Base-by-base conservation (phyloP, 495 filamentous ascomycete species). In the Neurospora tetraspora region DNA sequence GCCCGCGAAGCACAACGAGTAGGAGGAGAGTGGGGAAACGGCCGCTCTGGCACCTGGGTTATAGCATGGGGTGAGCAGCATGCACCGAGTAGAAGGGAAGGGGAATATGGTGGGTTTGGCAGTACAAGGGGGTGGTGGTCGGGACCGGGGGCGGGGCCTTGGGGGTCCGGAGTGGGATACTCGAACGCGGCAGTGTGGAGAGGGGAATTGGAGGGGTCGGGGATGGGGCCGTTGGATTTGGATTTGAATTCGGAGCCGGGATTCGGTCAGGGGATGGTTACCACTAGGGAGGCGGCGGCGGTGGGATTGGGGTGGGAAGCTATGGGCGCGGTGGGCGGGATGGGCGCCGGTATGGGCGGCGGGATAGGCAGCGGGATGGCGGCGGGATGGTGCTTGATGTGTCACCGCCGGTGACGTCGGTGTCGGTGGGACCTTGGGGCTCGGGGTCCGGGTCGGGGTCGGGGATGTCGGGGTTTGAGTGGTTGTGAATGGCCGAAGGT, bases 261-360 rank as follows among this genome's bases (percentile, higher is more conserved):
- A n/a, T 0, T 1, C 7, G 18, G 42, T 3, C 0, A 10, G 18
- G 0, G 18, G 8, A n/a, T 0, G 3, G n/a, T n/a, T n/a, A n/a
- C n/a, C n/a, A 4, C n/a, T 1, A n/a, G 42, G 1, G 43, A 53
- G 45, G 45, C 9, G 1, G 18, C 18, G 42, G 18, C 18, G 3
- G 18, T 3, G 42, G 42, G 42, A 10, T 0, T 45, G 18, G 42
- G 42, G 18, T 45, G 42, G 42, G 42, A 45, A 5, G 8, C 7
- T n/a, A 0, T 45, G 8, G 18, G 42, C 0, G 18, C 42, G 1
- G 5, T 45, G 18, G 42, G 42, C 1, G 18, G 7, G 2, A 4
- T 9, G 45, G 43, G 43, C 7, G 42, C 18, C 1, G 18, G 7
- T 0, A 4, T 9, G 45, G 43, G 43, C 7, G 18, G 12, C 12